phyloP scores from a whole-genome alignment of 306 rosid genomes.

The Sechiopsis laciniata region DNA sequence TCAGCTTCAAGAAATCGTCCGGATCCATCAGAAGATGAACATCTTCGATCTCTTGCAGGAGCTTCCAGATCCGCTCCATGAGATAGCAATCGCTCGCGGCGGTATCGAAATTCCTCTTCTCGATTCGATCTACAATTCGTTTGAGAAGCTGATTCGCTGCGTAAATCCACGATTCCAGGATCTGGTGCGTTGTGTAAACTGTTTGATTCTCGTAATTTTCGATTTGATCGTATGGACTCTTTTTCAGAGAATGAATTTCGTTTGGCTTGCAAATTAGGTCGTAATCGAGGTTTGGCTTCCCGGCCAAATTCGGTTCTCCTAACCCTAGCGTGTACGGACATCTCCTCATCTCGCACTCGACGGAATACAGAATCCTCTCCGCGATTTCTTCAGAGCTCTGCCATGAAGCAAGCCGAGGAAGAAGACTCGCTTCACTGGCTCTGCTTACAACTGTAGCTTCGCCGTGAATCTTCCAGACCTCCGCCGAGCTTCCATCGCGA shows the following conservation, averaged over 20 bases:
- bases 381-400: conserved; percentile 47
- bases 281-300: conserved; percentile 62
- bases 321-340: conserved; percentile 74
- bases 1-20: conserved; percentile 61
- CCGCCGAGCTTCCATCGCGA: conserved; percentile 44
- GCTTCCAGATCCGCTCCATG: conserved; percentile 76
- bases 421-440: conserved; percentile 60
- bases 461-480: conserved; percentile 45
- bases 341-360: conserved; percentile 62
- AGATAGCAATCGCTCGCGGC: conserved; percentile 55
- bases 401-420: conserved; percentile 75
- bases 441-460: conserved; percentile 44
- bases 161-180: conserved; percentile 62
- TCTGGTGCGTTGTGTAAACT: conserved; percentile 70
- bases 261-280: conserved; percentile 65
- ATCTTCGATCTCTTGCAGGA: conserved; percentile 59
- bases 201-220: conserved; percentile 59
- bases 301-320: conserved; percentile 64
- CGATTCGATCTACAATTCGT: conserved; percentile 39
- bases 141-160: conserved; percentile 37
- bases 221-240: conserved; percentile 42
- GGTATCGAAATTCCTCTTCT: conserved; percentile 29
- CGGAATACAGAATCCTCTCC: conserved; percentile 43
- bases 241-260: conserved; percentile 45
- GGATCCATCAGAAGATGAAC: conserved; percentile 80